Evolutionary conservation across 2,329 filamentous ascomycete genomes (phyloP), one percentile per base, ranked within the genome.

Genomic region (Blumeriella jaapii): DNA sequence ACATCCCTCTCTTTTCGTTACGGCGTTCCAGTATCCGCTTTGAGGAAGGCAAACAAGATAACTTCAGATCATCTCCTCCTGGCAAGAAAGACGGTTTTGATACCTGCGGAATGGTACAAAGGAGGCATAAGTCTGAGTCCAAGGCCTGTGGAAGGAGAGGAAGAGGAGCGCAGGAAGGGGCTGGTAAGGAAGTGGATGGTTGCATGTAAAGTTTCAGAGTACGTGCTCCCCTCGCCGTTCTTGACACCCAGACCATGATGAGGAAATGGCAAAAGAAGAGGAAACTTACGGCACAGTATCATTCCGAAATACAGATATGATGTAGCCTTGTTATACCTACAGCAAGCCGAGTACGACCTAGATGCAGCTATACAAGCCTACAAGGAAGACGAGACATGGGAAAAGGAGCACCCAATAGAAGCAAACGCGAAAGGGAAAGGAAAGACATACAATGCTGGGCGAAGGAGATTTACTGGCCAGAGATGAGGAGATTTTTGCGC

Each of bases 121-220:
- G 75, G 67, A 3, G 75, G 74, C 3, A 63, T 78, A 5, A 79
- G 73, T 47, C 60, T 86, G 15, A 82, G 76, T 29, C 80, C 82
- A 1, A 63, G 69, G 17, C 82, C 82, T 0, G 49, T 82, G n/a
- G 79, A 82, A 35, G 74, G 78, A 30, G 81, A 84, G 52, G 78
- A 81, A 29, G 82, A 85, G 50, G 78, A 82, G 58, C 62, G 69
- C 31, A 68, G 75, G 43, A 87, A 83, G 59, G 67, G 62, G 12
- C 78, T 77, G 52, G 67, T 89, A 20, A 67, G 83, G 26, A 71
- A 79, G 42, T 89, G 79, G 65, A 87, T 87, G 82, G 74, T 84
- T 2, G 67, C 68, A 1, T 83, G 78, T 59, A 89, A 89, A 55
- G 78, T 83, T 17, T 63, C 71, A 15, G 79, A 87, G 63, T 87